Evolutionary conservation across 768 basidiomycete species (phyloP).

Genomic region (Pholiota molesta): DNA sequence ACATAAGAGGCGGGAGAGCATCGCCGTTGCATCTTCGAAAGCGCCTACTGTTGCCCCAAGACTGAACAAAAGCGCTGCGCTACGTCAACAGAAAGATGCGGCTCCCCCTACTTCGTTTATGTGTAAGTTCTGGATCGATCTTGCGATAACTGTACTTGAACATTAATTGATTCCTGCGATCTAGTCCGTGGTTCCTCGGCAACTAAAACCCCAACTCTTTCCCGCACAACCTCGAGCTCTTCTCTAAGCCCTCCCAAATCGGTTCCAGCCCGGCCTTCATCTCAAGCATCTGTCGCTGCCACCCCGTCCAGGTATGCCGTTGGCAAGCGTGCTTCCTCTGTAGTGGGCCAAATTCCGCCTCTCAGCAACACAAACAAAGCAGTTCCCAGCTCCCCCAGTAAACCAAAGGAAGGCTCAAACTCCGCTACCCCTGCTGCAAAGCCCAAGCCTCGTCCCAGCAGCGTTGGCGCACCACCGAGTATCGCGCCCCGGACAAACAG

Average conservation of each 20-base stretch:
- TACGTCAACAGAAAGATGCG: constrained; percentile 57
- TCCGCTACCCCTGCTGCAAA: constrained; percentile 19
- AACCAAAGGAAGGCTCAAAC: not conserved
- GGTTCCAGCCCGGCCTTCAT: constrained; percentile 27
- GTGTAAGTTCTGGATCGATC: constrained; percentile 50
- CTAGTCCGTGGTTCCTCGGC: constrained; percentile 51
- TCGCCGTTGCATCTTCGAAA: constrained; percentile 67
- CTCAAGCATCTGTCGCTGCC: constrained; percentile 30
- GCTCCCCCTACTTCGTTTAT: constrained; percentile 70
- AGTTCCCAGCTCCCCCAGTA: not conserved
- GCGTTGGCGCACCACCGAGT: constrained; percentile 55
- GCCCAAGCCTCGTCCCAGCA: constrained; percentile 57
- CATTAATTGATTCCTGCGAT: not conserved
- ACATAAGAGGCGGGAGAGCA: constrained; percentile 78
- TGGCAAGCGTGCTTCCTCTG: constrained; percentile 46
- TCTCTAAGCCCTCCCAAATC: constrained; percentile 28
- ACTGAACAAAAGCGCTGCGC: constrained; percentile 77
- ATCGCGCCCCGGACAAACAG: constrained; percentile 74
- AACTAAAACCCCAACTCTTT: constrained; percentile 45
- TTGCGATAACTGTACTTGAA: not conserved
- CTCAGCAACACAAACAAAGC: not conserved
- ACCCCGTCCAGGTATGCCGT: constrained; percentile 20
- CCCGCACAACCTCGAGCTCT: constrained; percentile 46
- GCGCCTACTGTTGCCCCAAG: constrained; percentile 72
- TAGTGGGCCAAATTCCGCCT: constrained; percentile 26